phyloP scores from a whole-genome alignment of 306 rosid species.

The Hippophae gyantsensis region DNA sequence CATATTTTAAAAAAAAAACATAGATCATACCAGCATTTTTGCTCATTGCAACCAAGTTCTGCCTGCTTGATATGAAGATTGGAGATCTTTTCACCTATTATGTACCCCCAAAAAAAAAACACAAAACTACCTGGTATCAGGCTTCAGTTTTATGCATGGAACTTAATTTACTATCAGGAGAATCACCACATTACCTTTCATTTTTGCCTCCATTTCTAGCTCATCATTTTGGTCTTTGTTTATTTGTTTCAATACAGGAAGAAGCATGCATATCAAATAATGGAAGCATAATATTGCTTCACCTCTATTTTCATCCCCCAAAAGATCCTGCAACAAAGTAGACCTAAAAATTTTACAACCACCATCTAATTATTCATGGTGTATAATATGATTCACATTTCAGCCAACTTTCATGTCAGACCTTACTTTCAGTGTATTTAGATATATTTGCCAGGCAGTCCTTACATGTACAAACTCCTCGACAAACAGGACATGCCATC shows the following conservation, averaged over 20 bases:
- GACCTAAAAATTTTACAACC: slow-evolving; percentile 23
- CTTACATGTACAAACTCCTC: slow-evolving; percentile 80
- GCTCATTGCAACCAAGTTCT: slow-evolving; percentile 39
- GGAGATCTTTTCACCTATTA: slow-evolving; percentile 50
- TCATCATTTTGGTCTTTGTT: slow-evolving; percentile 53
- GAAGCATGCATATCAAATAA: slow-evolving; percentile 80
- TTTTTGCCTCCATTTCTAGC: slow-evolving; percentile 60
- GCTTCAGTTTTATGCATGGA: slow-evolving; percentile 14
- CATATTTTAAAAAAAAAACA: slow-evolving; percentile 5
- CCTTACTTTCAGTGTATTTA: slow-evolving; percentile 85
- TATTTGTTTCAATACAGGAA: slow-evolving; percentile 75
- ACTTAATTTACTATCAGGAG: slow-evolving; percentile 8
- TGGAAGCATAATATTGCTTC: slow-evolving; percentile 67
- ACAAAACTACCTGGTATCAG: neutral
- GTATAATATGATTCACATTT: slow-evolving; percentile 15
- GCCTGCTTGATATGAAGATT: slow-evolving; percentile 70
- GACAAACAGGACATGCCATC: slow-evolving; percentile 91
- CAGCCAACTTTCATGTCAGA: slow-evolving; percentile 54
- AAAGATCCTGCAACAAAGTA: slow-evolving; percentile 49
- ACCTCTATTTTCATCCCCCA: slow-evolving; percentile 44
- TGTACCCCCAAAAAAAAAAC: neutral
- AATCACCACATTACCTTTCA: slow-evolving; percentile 40
- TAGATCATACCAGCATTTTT: slow-evolving; percentile 43
- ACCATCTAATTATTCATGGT: slow-evolving; percentile 19
- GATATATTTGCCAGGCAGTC: slow-evolving; percentile 60